phyloP scores from a whole-genome alignment of 257 asterid species.

The Solanum chmielewskii region DNA sequence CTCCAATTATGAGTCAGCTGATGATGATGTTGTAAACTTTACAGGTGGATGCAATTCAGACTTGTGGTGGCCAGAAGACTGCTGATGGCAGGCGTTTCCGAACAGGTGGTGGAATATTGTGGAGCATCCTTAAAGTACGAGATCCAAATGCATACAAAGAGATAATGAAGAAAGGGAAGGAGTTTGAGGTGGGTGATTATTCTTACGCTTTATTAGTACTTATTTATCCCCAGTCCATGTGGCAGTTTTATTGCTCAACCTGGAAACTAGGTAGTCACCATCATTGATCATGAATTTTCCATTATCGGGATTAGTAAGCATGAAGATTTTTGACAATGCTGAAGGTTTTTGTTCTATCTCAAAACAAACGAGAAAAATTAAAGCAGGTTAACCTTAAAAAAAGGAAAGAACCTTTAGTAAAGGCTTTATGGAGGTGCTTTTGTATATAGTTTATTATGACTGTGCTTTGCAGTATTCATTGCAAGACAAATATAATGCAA shows the following conservation, averaged over 20 bases:
- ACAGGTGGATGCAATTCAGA: slow-evolving; percentile 92
- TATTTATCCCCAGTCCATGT: neutral
- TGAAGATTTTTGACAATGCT: neutral
- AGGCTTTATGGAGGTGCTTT: neutral
- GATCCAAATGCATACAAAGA: slow-evolving; percentile 90
- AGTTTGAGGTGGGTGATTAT: slow-evolving; percentile 66
- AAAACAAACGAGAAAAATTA: neutral
- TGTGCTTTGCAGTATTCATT: neutral
- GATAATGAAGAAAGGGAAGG: slow-evolving; percentile 79
- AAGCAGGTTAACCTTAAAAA: neutral
- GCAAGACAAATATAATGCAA: neutral
- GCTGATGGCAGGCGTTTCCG: slow-evolving; percentile 63
- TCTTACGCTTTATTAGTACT: neutral
- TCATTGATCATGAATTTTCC: neutral
- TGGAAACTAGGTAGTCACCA: neutral
- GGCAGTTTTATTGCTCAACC: neutral
- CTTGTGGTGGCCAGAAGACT: slow-evolving; percentile 92
- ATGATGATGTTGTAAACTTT: neutral
- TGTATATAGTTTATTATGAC: neutral
- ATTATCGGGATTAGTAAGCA: neutral
- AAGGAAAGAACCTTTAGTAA: neutral
- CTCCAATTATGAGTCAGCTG: neutral
- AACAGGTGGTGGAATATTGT: slow-evolving; percentile 78
- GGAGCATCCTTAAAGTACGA: slow-evolving; percentile 80
- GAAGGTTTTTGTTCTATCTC: neutral